These are phyloP conservation scores for Cyclostephanos invisitatus DNA, from an alignment of 108 stramenopile genomes.

Conservation along the genomic window DNA sequence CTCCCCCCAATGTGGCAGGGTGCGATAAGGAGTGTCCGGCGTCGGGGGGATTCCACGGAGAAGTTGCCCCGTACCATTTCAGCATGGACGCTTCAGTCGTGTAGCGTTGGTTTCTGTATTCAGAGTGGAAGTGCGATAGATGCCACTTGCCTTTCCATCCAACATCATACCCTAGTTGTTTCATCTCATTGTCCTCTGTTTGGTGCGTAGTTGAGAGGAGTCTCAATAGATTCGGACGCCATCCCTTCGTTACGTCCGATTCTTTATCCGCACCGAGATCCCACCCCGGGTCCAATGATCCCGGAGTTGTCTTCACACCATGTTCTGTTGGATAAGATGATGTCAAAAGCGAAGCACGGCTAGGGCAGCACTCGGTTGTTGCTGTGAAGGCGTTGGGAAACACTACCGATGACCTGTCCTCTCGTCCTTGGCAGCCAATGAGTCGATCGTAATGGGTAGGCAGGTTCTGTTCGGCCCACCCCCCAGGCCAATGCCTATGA, in stretches of 20 bases:
- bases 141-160: conserved; percentile 75
- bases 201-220: conserved; percentile 14
- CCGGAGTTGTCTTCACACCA: conserved; percentile 35
- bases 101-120: neutral
- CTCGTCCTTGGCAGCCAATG: conserved; percentile 49
- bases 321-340: conserved; percentile 45
- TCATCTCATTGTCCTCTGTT: conserved; percentile 26
- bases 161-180: conserved; percentile 38
- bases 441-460: conserved; percentile 35
- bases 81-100: conserved; percentile 14
- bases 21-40: conserved; percentile 57
- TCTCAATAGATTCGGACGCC: conserved; percentile 28
- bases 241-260: neutral
- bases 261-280: conserved; percentile 12
- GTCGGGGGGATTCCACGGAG: conserved; percentile 63
- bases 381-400: conserved; percentile 41
- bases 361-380: conserved; percentile 41
- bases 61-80: conserved; percentile 38
- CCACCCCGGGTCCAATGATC: conserved; percentile 26
- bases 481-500: conserved; percentile 52
- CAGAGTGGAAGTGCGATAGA: conserved; percentile 18
- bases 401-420: conserved; percentile 37
- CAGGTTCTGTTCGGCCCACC: conserved; percentile 39
- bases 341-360: conserved; percentile 39
- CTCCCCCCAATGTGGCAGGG: conserved; percentile 55